phyloP scores from a whole-genome alignment of 2,329 filamentous ascomycete species.

The Diaporthe longicolla region DNA sequence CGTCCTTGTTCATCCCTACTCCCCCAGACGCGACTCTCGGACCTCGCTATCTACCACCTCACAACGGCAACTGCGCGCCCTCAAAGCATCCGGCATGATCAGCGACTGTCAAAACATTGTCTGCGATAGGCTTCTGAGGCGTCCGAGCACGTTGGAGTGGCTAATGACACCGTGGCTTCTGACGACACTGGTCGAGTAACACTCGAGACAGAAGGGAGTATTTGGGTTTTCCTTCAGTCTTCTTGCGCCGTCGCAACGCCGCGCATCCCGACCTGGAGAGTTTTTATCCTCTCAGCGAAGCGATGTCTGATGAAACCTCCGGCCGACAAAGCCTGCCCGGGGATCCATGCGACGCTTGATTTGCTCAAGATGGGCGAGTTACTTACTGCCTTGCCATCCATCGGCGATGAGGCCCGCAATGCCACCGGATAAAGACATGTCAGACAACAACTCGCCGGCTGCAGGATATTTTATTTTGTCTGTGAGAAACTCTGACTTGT shows the following conservation, averaged over 20 bases:
- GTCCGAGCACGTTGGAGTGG: not conserved
- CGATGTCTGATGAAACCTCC: slow-evolving; percentile 13
- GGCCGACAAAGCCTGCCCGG: not conserved
- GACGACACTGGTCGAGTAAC: not conserved
- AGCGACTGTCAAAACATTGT: slow-evolving; percentile 15
- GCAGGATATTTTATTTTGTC: not conserved
- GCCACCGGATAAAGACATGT: not conserved
- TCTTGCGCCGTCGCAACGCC: not conserved
- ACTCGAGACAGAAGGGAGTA: not conserved
- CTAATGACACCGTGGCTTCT: slow-evolving; percentile 12
- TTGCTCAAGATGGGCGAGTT: slow-evolving; percentile 1
- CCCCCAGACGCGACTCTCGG: not conserved
- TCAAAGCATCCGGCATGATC: slow-evolving; percentile 20
- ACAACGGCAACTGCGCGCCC: not conserved
- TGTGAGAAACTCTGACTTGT: not conserved
- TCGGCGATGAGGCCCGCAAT: slow-evolving; percentile 9
- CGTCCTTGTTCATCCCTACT: slow-evolving; percentile 17
- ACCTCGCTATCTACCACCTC: not conserved
- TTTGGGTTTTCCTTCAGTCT: not conserved
- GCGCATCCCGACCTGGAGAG: not conserved
- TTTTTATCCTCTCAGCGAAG: not conserved
- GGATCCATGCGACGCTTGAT: not conserved
- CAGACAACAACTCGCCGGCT: not conserved
- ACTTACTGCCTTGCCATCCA: slow-evolving; percentile 1
- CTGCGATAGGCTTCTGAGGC: slow-evolving; percentile 7